Evolutionary conservation across 2,329 filamentous ascomycete species (phyloP), one percentile per base, ranked within the genome.

Genomic region (Parastagonospora nodorum): DNA sequence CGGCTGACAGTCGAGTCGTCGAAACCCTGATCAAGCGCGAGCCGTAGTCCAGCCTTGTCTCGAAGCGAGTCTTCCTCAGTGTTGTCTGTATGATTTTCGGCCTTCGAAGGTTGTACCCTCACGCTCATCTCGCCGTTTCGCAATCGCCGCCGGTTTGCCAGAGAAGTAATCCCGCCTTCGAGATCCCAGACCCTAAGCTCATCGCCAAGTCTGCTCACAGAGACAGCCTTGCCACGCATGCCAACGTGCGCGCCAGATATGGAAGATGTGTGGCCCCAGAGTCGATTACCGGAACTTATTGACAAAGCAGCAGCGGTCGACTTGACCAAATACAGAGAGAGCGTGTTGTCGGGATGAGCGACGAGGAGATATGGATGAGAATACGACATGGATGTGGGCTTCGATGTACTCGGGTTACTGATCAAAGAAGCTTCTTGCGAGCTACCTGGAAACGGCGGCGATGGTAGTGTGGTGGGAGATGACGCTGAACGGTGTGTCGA

Each of bases 201-300:
- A 37, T 81, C 86, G 27, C 91, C 92, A n/a, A 85, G 80, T 15
- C 82, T 82, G 73, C 89, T 94, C 43, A 96, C 88, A n/a, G 90
- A 95, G 4, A 97, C 89, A 0, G 92, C 92, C 72, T 92, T 95
- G 14, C 92, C 92, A 32, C 89, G 84, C 38, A 88, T 84, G 14
- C 89, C 92, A 47, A 96, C 90, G 64, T 95, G 88, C 7, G 90
- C 91, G 29, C 90, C 88, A 42, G 89, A 90, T 30, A 97, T 90
- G 2, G 89, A 90, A 1, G 92, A 95, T 0, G 92, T 96, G 68
- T 96, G 92, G 7, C 92, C 92, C 89, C 90, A 96, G 5, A 97
- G 82, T 27, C 90, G 83, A 57, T 86, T 87, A 1, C 89, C 90
- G 0, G 85, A 77, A 32, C 88, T 88, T 48, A 97, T 86, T 1